Base-by-base conservation (phyloP, 2,329 filamentous ascomycete species). In the Coccinonectria pachysandricola region DNA sequence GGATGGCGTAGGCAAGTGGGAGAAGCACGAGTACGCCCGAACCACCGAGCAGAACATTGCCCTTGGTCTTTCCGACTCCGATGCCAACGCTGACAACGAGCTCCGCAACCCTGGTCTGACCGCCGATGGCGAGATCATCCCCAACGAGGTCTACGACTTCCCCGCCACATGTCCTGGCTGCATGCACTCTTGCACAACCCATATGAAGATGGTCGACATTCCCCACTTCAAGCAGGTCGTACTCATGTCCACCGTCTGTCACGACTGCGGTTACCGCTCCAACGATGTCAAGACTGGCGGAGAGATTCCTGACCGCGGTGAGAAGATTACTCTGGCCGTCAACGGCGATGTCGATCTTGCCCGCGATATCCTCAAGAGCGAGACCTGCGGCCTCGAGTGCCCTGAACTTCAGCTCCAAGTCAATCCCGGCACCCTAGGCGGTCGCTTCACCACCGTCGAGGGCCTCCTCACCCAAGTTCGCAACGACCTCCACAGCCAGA, bases 151-250 rank as follows among this genome's bases (percentile, higher is more conserved):
- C 15, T 96, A 96, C 63, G 78, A 76, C 32, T 91, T 98, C 60
- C 88, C 88, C 3, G 79, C 87, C 6, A 82, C 76, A 31, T 98
- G 91, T 55, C 91, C 91, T 1, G 88, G 84, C 35, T 98, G 91
- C 64, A 77, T 78, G 48, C 82, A 82, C 56, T 62, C 75, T 4
- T 95, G 87, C 59, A 75, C 76, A 4, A 93, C 92, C 7, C 87
- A 94, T 57, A 95, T 95, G 85, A 94, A 95, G 65, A 93, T 94
- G 79, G 85, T 96, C 31, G 85, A 93, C 47, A 95, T 98, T 36
- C 91, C 91, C 1, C 81, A 94, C 60, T 98, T 98, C 64, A 93
- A 95, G 60, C 84, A 96, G 50, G 91, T 98, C 3, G 78, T 95
- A 20, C 68, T 98, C 45, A 96, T 94, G 83, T 87, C 79, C 43